Percentiles rank a stretch among this genome's conserved stretches.
phyloP scores from a whole-genome alignment of 2,329 filamentous ascomycete species.

The Colletotrichum liaoningense region DNA sequence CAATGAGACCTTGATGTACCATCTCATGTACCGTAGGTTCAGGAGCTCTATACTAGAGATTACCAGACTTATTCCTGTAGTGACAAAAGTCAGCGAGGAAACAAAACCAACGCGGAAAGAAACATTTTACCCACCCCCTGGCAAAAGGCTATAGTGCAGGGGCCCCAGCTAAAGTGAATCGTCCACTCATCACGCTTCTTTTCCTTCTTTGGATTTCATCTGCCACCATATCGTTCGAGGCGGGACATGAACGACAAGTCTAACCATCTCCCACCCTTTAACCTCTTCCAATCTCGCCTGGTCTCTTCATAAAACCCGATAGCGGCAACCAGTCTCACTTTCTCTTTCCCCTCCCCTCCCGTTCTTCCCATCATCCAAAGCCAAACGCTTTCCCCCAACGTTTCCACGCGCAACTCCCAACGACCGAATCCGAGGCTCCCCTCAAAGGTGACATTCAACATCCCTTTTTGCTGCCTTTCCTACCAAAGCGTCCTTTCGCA shows the following conservation, averaged over 20 bases:
- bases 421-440: slow-evolving; percentile 2
- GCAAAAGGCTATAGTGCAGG: slow-evolving; percentile 7
- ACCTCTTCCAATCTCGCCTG: neutral
- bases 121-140: neutral
- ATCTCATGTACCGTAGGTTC: too few relatives aligned
- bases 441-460: slow-evolving; percentile 2
- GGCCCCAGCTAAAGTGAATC: slow-evolving; percentile 17
- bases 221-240: slow-evolving; percentile 25
- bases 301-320: slow-evolving; percentile 10
- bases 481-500: slow-evolving; percentile 5
- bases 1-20: neutral
- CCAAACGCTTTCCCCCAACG: slow-evolving; percentile 7
- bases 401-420: slow-evolving; percentile 17
- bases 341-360: neutral
- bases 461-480: neutral
- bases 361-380: neutral
- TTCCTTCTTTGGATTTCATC: slow-evolving; percentile 18
- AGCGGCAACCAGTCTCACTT: neutral
- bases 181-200: slow-evolving; percentile 26
- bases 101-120: neutral
- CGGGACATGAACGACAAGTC: slow-evolving; percentile 26
- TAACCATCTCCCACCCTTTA: slow-evolving; percentile 14
- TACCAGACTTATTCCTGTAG: too few relatives aligned
- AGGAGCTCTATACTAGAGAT: too few relatives aligned
- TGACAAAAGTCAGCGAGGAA: neutral